Base-by-base conservation (phyloP, 2,329 filamentous ascomycete species). In the Ilyonectria robusta region DNA sequence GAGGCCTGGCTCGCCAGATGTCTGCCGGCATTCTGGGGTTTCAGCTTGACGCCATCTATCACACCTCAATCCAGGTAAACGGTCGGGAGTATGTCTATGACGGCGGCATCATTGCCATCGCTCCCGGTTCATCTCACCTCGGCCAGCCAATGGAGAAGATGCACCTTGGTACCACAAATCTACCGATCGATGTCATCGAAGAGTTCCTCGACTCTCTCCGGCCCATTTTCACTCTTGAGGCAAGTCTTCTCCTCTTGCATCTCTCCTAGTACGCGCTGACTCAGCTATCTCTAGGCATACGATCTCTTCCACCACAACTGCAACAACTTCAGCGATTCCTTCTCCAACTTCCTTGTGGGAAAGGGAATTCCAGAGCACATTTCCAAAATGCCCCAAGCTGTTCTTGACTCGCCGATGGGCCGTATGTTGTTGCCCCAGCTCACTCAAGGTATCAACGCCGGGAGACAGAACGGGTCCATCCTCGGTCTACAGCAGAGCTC, bases 291-390 rank as follows among this genome's bases (percentile, higher is more conserved):
- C 19, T 70, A 94, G 89, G 93, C 93, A 1, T 98, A 98, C 77
- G 94, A 98, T 77, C 84, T 98, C 6, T 97, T 88, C 79, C 93
- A 83, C 74, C 94, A 98, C 81, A 99, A 99, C 78, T 98, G 95
- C 84, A 99, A 98, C 83, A 98, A 98, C 80, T 99, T 98, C 81
- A 94, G 93, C 4, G 95, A 98, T 77, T 94, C 97, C 68, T 91
- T 98, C 72, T 86, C 94, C 69, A 96, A 93, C 80, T 98, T 98
- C 70, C 85, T 98, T 0, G 84, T 98, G 1, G 95, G 96, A 23
- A 93, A 91, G 73, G 93, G 94, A 3, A 98, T 98, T 66, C 96
- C 96, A 0, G 88, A 91, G 1, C 91, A 97, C 75, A 98, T 99
- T 71, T 88, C 89, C 33, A 94, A 92, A 72, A 91, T 98, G 78